phyloP scores from a whole-genome alignment of 495 filamentous ascomycete genomes.

The Neohortaea acidophila region DNA sequence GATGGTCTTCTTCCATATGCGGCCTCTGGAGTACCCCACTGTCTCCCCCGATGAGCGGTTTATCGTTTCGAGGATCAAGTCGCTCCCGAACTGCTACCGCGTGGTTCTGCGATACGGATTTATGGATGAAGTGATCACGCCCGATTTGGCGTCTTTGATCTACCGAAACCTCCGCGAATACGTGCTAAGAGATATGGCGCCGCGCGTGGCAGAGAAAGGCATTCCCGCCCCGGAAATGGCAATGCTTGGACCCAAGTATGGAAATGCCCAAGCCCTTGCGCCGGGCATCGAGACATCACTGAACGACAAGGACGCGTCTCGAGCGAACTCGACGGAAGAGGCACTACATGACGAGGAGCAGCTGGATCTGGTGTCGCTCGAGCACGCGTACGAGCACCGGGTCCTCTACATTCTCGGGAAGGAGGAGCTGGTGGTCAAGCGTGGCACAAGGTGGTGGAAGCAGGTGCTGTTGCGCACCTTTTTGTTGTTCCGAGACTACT shows the following conservation, averaged over 20 bases:
- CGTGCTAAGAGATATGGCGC: too few species aligned
- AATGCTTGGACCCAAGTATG: conserved; percentile 60
- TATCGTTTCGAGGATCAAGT: conserved; percentile 30
- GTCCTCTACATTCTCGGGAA: conserved; percentile 62
- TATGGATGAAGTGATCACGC: too few species aligned
- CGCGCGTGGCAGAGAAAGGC: too few species aligned
- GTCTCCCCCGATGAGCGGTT: conserved; percentile 33
- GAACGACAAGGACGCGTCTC: too few species aligned
- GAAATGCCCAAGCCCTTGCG: conserved; percentile 30
- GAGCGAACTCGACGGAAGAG: too few species aligned
- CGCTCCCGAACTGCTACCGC: conserved; percentile 43
- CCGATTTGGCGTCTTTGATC: too few species aligned
- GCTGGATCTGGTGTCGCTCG: conserved; percentile 23
- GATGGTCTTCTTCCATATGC: conserved; percentile 22
- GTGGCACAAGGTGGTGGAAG: conserved; percentile 30
- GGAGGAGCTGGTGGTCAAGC: conserved; percentile 46
- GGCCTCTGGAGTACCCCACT: conserved; percentile 18
- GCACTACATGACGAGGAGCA: neutral
- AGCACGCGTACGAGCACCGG: conserved; percentile 41
- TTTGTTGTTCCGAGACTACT: conserved; percentile 51
- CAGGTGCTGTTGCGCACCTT: conserved; percentile 39
- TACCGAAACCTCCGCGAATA: too few species aligned
- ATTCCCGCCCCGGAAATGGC: too few species aligned
- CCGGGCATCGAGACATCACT: too few species aligned
- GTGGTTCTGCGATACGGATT: conserved; percentile 49